A percentile compares a stretch with the other conserved stretches of the same genome.
Evolutionary conservation across 257 asterid genomes (phyloP).

Genomic region (Perilla frutescens): DNA sequence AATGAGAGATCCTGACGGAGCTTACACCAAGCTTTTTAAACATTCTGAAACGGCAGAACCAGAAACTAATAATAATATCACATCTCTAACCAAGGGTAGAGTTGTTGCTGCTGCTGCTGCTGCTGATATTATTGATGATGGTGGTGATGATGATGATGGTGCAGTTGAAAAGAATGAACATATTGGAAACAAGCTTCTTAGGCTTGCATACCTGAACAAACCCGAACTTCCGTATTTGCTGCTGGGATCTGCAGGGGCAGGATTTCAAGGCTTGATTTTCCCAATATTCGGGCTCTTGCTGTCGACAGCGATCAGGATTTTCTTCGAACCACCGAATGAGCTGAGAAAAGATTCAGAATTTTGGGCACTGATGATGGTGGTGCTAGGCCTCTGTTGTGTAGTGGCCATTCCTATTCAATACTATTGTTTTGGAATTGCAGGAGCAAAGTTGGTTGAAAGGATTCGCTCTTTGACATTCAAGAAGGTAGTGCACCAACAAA

Average conservation of each 20-base stretch:
- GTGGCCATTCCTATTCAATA: slow-evolving; percentile 60
- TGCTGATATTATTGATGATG: too few species aligned
- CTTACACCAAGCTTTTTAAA: slow-evolving; percentile 58
- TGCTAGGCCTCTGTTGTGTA: slow-evolving; percentile 48
- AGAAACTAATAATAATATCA: too few species aligned
- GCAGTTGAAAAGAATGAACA: too few species aligned
- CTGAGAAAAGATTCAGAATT: slow-evolving; percentile 53
- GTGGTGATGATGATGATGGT: too few species aligned
- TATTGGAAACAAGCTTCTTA: too few species aligned
- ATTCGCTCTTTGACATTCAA: slow-evolving; percentile 65
- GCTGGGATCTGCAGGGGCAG: slow-evolving; percentile 67
- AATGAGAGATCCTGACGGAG: slow-evolving; percentile 66
- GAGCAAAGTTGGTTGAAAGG: slow-evolving; percentile 67
- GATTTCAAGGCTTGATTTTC: slow-evolving; percentile 56
- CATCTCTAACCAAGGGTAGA: too few species aligned
- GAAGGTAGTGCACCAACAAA: slow-evolving; percentile 76
- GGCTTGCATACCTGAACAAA: slow-evolving; percentile 64
- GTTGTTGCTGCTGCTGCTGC: too few species aligned
- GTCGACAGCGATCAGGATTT: slow-evolving; percentile 58
- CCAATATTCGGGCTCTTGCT: slow-evolving; percentile 75
- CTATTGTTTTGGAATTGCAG: slow-evolving; percentile 74
- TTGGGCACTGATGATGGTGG: slow-evolving; percentile 62
- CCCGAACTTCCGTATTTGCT: slow-evolving; percentile 64
- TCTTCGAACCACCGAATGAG: slow-evolving; percentile 62
- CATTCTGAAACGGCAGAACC: too few species aligned